phyloP scores from a whole-genome alignment of 2,329 filamentous ascomycete genomes.

The Metarhizium album region DNA sequence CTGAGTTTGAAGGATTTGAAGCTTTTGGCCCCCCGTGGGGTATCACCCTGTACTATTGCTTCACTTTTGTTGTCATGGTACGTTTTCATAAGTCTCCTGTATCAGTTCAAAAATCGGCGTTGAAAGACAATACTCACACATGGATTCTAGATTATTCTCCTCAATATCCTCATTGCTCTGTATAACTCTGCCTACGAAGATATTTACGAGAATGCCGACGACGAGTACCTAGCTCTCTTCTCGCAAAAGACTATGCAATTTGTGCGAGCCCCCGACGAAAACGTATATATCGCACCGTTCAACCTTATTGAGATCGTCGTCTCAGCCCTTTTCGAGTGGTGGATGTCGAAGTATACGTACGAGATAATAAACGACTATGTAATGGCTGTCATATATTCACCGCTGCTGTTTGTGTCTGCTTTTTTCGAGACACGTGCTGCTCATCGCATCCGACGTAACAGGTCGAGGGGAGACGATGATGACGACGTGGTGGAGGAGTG shows the following conservation, averaged over 20 bases:
- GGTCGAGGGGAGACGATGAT: conserved; percentile 72
- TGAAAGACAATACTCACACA: background rate
- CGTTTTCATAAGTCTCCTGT: conserved; percentile 8
- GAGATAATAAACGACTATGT: conserved; percentile 77
- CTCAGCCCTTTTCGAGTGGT: conserved; percentile 84
- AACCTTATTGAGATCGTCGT: conserved; percentile 83
- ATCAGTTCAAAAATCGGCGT: background rate
- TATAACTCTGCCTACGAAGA: conserved; percentile 97
- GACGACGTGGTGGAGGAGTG: conserved; percentile 86
- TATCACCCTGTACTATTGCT: conserved; percentile 91
- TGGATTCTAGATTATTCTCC: conserved; percentile 49
- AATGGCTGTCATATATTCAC: conserved; percentile 79
- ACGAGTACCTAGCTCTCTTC: conserved; percentile 92
- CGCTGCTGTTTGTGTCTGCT: conserved; percentile 70
- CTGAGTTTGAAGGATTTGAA: conserved; percentile 83
- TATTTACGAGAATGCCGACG: conserved; percentile 84
- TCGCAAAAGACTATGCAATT: conserved; percentile 94
- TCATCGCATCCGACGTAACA: conserved; percentile 57
- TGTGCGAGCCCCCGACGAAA: conserved; percentile 91
- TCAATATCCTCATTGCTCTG: conserved; percentile 93
- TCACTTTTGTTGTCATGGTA: conserved; percentile 95
- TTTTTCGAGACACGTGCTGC: conserved; percentile 58
- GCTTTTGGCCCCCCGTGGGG: conserved; percentile 88
- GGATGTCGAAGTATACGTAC: conserved; percentile 66
- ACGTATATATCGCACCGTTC: conserved; percentile 93